phyloP scores from a whole-genome alignment of 345 rosid species.

The Eutrema yunnanense region DNA sequence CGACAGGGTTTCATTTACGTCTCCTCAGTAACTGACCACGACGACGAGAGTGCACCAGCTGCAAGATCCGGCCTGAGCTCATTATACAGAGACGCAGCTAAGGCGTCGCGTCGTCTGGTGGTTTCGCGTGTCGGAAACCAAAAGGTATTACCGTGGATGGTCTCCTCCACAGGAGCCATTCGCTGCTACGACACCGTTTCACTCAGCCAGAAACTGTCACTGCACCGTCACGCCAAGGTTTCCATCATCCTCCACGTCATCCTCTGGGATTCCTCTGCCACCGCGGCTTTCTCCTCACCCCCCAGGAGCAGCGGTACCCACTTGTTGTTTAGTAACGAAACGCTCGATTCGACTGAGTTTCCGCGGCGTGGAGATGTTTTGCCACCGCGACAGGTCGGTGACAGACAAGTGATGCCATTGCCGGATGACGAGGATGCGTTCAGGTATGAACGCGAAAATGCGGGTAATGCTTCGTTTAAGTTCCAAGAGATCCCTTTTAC shows the following conservation, averaged over 20 bases:
- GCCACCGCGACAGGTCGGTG: constrained; percentile 37
- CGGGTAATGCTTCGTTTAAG: constrained; percentile 74
- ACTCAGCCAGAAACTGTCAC: constrained; percentile 83
- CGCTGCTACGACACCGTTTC: constrained; percentile 83
- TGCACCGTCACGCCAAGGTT: constrained; percentile 80
- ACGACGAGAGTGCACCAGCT: constrained; percentile 54
- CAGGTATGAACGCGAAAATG: constrained; percentile 54
- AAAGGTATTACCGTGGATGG: constrained; percentile 93
- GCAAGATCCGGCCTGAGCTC: constrained; percentile 69
- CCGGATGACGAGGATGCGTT: constrained; percentile 24
- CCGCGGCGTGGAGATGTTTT: constrained; percentile 25
- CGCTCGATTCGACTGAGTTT: constrained; percentile 23
- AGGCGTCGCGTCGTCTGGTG: constrained; percentile 50
- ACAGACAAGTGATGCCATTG: constrained; percentile 60
- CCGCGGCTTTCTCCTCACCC: constrained; percentile 22
- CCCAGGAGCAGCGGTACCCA: constrained; percentile 21
- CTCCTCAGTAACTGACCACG: constrained; percentile 67
- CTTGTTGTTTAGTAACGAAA: constrained; percentile 24
- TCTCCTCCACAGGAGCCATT: constrained; percentile 78
- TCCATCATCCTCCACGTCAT: constrained; percentile 63
- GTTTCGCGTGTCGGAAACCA: constrained; percentile 74
- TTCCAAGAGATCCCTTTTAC: constrained; percentile 67
- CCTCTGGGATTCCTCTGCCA: constrained; percentile 55
- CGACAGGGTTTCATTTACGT: constrained; percentile 86
- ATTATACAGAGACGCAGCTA: constrained; percentile 58